These are phyloP conservation scores for Pseudogymnoascus sp. DNA, from an alignment of 2,329 filamentous ascomycete genomes.

Conservation along the genomic window DNA sequence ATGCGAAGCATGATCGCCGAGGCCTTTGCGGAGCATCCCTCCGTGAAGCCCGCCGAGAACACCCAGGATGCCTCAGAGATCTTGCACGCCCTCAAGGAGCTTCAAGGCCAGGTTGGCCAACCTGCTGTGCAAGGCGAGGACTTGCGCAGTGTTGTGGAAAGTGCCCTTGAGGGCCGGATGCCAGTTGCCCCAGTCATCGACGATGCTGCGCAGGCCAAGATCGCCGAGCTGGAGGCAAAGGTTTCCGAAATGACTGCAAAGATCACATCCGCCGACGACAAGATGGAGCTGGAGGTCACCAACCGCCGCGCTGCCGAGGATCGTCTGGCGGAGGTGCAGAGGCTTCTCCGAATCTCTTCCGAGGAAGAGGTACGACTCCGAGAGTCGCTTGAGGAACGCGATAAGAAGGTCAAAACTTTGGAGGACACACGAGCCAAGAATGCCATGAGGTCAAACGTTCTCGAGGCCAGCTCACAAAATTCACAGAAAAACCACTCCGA, in stretches of 20 bases:
- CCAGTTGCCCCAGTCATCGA: slow-evolving; percentile 41
- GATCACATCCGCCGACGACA: slow-evolving; percentile 54
- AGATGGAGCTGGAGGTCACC: slow-evolving; percentile 56
- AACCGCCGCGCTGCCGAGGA: slow-evolving; percentile 63
- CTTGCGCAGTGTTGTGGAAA: slow-evolving; percentile 55
- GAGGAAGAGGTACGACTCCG: slow-evolving; percentile 61
- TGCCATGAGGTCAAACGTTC: slow-evolving; percentile 54
- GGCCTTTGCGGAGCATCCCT: slow-evolving; percentile 54
- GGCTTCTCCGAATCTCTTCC: slow-evolving; percentile 57
- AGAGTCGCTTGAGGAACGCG: slow-evolving; percentile 59
- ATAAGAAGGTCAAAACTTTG: slow-evolving; percentile 54
- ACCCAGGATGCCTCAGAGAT: slow-evolving; percentile 39
- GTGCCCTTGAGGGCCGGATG: slow-evolving; percentile 52
- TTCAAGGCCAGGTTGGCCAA: slow-evolving; percentile 47
- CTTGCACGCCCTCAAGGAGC: slow-evolving; percentile 58
- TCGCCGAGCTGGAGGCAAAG: slow-evolving; percentile 37
- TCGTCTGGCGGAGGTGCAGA: slow-evolving; percentile 63
- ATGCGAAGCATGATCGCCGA: slow-evolving; percentile 69
- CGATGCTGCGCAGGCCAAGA: slow-evolving; percentile 26
- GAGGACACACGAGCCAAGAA: slow-evolving; percentile 50
- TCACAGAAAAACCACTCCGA: slow-evolving; percentile 47
- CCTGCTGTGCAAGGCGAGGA: slow-evolving; percentile 43
- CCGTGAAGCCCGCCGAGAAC: slow-evolving; percentile 26
- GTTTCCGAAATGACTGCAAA: slow-evolving; percentile 63
- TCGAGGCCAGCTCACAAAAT: slow-evolving; percentile 60